A percentile compares a stretch with the other conserved stretches of the same genome.
Conservation (phyloP, 176 grass and related monocot genomes). For the Carex cristatella region DNA sequence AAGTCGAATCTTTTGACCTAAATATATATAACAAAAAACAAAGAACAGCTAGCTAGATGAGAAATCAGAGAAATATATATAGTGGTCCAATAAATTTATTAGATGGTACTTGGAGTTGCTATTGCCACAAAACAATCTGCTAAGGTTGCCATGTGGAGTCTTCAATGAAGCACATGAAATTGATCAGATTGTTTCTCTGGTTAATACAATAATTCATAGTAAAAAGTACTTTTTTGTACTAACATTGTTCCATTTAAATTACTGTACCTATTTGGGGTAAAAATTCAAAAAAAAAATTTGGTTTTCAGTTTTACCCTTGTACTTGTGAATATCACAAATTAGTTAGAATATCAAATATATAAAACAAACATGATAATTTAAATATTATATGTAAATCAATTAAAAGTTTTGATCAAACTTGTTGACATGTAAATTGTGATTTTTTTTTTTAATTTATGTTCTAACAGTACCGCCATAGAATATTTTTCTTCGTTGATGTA, state of each 20-base stretch:
- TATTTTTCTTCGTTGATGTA: too few species aligned
- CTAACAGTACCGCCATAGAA: background rate
- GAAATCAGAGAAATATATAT: background rate
- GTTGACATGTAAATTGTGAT: too few species aligned
- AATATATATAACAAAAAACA: background rate
- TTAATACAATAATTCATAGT: background rate
- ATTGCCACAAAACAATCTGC: slow-evolving; percentile 12
- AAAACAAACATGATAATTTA: too few species aligned
- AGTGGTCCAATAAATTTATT: background rate
- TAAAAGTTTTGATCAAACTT: too few species aligned
- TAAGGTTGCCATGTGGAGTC: background rate
- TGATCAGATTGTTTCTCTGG: background rate
- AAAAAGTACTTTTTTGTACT: background rate
- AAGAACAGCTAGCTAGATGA: background rate
- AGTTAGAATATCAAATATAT: too few species aligned
- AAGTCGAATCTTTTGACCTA: slow-evolving; percentile 12
- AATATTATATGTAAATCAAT: too few species aligned
- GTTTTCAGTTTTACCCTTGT: too few species aligned
- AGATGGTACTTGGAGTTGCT: background rate
- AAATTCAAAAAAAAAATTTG: too few species aligned
- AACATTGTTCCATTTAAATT: background rate
- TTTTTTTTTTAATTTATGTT: too few species aligned
- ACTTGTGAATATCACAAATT: too few species aligned
- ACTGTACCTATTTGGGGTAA: background rate
- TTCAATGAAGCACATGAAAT: slow-evolving; percentile 14